Evolutionary conservation across 371 early-diverging fungal genomes (phyloP), one percentile per base, ranked within the genome.

Genomic region (Capillidium heterosporum): DNA sequence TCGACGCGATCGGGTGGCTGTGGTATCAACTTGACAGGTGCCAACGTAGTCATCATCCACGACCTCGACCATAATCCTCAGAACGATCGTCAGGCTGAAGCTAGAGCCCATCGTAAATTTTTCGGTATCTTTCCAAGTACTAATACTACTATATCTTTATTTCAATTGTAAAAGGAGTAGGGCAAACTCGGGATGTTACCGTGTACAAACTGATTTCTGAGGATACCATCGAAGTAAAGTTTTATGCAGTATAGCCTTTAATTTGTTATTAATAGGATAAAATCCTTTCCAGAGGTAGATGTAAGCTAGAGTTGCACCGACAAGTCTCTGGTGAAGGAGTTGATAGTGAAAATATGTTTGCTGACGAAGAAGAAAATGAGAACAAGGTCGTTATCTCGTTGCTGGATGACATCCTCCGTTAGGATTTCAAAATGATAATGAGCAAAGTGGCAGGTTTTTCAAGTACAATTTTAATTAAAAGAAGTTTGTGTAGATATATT

Each of bases 51-150:
- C 1, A 77, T 93, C 23, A 69, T 96, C 21, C 89, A 83, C 66
- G 95, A 94, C 63, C 85, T 85, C 48, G 94, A 94, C 67, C 92
- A 92, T 86, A 95, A 97, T 63, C 95, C 95, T 21, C 94, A 92
- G 77, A 91, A 88, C 80, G 97, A 97, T 67, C 70, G 95, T 44
- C 95, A 97, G 65, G 97, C 95, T 1, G 91, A 92, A 71, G 97
- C 94, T 65, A 79, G 98, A 54, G 94, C 88, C 10, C 98, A 98
- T 68, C 80, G 98, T 59, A 87, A 67, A 68, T 63, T 0, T 15
- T 13, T 41, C 27, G 29, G 11, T 10, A 57, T 44, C 11, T 3
- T 28, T 23, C 19, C 32, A 57, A 10, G 53, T 29, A 8, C 10
- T 0, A n/a, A 57, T 23, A 39, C 8, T 19, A 60, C n/a, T 56